Percentiles rank a stretch among this genome's conserved stretches.
Conservation (phyloP, 768 basidiomycete species). For the Termitomyces sp. region DNA sequence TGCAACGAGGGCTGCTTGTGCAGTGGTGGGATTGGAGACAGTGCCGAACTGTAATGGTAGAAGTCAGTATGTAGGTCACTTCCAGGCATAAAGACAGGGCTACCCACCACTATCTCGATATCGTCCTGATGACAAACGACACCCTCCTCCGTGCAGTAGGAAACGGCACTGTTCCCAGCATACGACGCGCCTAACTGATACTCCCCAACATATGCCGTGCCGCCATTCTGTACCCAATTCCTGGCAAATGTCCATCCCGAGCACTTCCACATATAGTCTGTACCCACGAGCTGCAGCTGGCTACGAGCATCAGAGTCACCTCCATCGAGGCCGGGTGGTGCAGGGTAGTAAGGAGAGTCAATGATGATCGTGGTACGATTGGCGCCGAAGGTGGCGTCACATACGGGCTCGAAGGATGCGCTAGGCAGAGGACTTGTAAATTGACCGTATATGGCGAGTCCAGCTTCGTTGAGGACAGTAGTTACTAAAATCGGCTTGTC, state of each 20-base stretch:
- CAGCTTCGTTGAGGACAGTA: constrained; percentile 70
- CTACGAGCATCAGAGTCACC: constrained; percentile 43
- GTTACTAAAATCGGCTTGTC: constrained; percentile 68
- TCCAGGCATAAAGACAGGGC: background rate
- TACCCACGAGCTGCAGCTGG: constrained; percentile 54
- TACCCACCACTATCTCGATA: constrained; percentile 67
- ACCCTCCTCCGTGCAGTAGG: constrained; percentile 51
- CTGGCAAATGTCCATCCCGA: constrained; percentile 67
- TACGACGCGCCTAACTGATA: constrained; percentile 67
- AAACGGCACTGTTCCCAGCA: constrained; percentile 50
- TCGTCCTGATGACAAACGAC: constrained; percentile 79
- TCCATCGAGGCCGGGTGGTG: constrained; percentile 18
- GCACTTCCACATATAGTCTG: constrained; percentile 69
- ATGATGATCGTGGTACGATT: constrained; percentile 37
- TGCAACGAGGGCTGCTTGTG: constrained; percentile 51
- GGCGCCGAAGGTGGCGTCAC: constrained; percentile 40
- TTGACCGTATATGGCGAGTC: constrained; percentile 44
- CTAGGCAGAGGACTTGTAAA: constrained; percentile 34
- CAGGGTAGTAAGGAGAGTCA: constrained; percentile 41
- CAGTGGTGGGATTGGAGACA: constrained; percentile 43
- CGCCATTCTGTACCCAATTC: constrained; percentile 60
- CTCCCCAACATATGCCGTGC: constrained; percentile 60
- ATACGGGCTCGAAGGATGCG: constrained; percentile 29
- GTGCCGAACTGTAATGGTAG: constrained; percentile 43
- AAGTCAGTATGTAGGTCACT: background rate